Percentiles rank a stretch among this genome's conserved stretches.
Conservation (phyloP, 495 filamentous ascomycete species). For the Echria macrotheca region DNA sequence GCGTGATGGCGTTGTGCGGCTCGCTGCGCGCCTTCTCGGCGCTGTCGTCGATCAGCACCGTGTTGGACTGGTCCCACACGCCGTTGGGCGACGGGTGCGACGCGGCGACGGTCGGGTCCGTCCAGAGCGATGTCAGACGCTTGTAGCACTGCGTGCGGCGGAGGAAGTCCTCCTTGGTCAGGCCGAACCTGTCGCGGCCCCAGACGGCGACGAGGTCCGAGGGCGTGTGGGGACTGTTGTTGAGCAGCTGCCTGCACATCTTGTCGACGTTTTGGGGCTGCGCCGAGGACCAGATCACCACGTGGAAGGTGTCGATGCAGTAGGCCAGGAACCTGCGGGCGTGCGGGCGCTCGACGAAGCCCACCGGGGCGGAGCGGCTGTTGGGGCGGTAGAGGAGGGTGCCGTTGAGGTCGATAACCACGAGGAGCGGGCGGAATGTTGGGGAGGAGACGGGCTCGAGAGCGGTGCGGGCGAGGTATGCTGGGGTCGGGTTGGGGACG, state of each 20-base stretch:
- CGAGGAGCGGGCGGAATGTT: slow-evolving; percentile 49
- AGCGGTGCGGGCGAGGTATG: slow-evolving; percentile 35
- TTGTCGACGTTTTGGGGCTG: slow-evolving; percentile 58
- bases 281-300: slow-evolving; percentile 92
- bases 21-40: slow-evolving; percentile 71
- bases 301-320: slow-evolving; percentile 59
- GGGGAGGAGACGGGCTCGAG: slow-evolving; percentile 16
- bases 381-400: slow-evolving; percentile 70
- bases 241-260: slow-evolving; percentile 55
- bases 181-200: slow-evolving; percentile 73
- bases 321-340: slow-evolving; percentile 62
- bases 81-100: slow-evolving; percentile 32
- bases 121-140: slow-evolving; percentile 67
- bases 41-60: slow-evolving; percentile 83
- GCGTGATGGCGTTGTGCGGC: slow-evolving; percentile 73
- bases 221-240: slow-evolving; percentile 29
- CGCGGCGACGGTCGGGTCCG: slow-evolving; percentile 42
- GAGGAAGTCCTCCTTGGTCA: slow-evolving; percentile 57
- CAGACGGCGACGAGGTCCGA: slow-evolving; percentile 60
- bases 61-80: slow-evolving; percentile 77
- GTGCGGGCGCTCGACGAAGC: slow-evolving; percentile 57
- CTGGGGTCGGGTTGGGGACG: slow-evolving; percentile 37
- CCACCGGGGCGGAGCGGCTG: slow-evolving; percentile 36
- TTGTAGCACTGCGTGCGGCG: slow-evolving; percentile 85
- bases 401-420: slow-evolving; percentile 91